phyloP scores from a whole-genome alignment of 345 rosid species.

The Salix brachista region DNA sequence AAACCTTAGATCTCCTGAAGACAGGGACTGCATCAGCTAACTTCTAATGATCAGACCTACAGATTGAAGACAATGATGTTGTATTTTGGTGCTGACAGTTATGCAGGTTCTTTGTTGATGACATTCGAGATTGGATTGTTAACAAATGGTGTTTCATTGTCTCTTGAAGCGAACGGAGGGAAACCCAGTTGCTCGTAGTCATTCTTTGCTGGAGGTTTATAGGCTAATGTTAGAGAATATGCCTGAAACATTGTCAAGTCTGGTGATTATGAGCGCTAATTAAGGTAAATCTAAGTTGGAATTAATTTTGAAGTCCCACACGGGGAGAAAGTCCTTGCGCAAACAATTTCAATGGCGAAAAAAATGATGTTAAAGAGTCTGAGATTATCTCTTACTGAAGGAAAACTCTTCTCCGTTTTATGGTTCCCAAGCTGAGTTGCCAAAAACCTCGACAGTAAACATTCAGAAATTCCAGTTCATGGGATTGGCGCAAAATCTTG shows the following conservation, averaged over 20 bases:
- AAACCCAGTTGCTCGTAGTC: too few species aligned
- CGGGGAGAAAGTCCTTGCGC: slow-evolving; percentile 52
- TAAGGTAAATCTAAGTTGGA: too few species aligned
- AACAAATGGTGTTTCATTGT: too few species aligned
- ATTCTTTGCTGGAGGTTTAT: too few species aligned
- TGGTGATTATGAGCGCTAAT: too few species aligned
- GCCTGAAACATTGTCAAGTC: too few species aligned
- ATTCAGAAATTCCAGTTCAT: slow-evolving; percentile 36
- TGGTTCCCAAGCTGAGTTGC: slow-evolving; percentile 40
- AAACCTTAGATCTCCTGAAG: not conserved
- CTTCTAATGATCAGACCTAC: not conserved
- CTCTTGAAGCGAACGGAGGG: too few species aligned
- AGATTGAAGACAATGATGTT: too few species aligned
- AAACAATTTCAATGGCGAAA: slow-evolving; percentile 13
- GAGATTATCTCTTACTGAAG: slow-evolving; percentile 28
- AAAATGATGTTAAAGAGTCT: slow-evolving; percentile 25
- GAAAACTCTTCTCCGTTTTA: slow-evolving; percentile 33
- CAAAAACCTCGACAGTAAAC: slow-evolving; percentile 38
- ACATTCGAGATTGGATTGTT: too few species aligned
- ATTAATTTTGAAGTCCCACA: not conserved
- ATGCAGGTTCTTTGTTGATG: too few species aligned
- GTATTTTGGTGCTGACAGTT: too few species aligned
- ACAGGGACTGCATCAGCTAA: not conserved
- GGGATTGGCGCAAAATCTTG: slow-evolving; percentile 25
- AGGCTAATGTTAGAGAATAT: too few species aligned